Conservation (phyloP, 371 early-diverging fungal genomes). For the Apophysomyces ossiformis region DNA sequence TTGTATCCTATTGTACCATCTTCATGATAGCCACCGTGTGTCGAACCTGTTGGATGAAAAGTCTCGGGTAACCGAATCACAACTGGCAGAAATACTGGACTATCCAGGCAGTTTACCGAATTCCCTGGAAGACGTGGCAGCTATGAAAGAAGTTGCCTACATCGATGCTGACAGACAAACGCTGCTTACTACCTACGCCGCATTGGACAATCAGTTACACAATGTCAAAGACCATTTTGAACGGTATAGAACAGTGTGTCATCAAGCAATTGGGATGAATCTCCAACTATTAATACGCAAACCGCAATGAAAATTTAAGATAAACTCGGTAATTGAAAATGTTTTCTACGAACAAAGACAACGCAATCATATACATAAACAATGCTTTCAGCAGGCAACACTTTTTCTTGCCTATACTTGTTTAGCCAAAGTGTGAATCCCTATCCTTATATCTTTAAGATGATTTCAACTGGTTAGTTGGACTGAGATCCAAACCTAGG, state of each 20-base stretch:
- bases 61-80: constrained; percentile 34
- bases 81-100: constrained; percentile 57
- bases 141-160: constrained; percentile 64
- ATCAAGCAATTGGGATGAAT: background rate
- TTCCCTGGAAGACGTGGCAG: constrained; percentile 36
- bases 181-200: constrained; percentile 43
- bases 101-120: constrained; percentile 65
- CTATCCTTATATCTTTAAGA: too few species aligned
- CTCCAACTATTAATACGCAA: background rate
- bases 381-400: too few species aligned
- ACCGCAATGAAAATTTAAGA: background rate
- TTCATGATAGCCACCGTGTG: constrained; percentile 20
- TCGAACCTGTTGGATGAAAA: constrained; percentile 17
- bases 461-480: too few species aligned
- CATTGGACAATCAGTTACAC: constrained; percentile 23
- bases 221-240: constrained; percentile 29
- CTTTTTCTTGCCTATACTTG: too few species aligned
- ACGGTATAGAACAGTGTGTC: constrained; percentile 11
- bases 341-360: too few species aligned
- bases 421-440: too few species aligned
- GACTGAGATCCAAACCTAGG: too few species aligned
- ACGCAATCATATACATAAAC: too few species aligned
- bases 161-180: constrained; percentile 41
- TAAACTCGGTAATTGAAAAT: too few species aligned
- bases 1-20: constrained; percentile 15